These are phyloP conservation scores for Auricularia cornea DNA, from an alignment of 768 basidiomycete species.

Conservation along the genomic window DNA sequence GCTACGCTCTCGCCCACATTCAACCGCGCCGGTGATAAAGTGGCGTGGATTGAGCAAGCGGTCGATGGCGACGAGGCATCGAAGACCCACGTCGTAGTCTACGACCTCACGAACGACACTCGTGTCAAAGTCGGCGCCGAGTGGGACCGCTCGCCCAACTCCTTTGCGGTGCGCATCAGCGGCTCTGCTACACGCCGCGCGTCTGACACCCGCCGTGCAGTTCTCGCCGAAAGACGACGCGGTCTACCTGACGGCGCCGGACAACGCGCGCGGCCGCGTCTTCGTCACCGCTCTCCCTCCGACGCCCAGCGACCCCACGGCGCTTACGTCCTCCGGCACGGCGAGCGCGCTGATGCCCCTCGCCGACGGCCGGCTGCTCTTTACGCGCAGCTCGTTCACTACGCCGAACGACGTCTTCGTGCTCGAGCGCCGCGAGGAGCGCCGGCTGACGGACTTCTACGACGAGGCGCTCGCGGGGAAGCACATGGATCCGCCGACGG, in stretches of 20 bases:
- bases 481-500: slow-evolving; percentile 43
- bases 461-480: slow-evolving; percentile 47
- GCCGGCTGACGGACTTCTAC: slow-evolving; percentile 60
- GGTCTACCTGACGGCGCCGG: slow-evolving; percentile 68
- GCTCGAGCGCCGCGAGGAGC: slow-evolving; percentile 30
- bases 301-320: slow-evolving; percentile 45
- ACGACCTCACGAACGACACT: slow-evolving; percentile 57
- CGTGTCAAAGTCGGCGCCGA: slow-evolving; percentile 65
- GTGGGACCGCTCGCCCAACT: slow-evolving; percentile 78
- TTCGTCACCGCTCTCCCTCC: slow-evolving; percentile 33
- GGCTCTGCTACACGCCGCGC: slow-evolving; percentile 1
- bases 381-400: slow-evolving; percentile 65
- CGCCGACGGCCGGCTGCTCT: slow-evolving; percentile 51
- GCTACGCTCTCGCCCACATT: slow-evolving; percentile 71
- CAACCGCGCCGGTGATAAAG: slow-evolving; percentile 54
- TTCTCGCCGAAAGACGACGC: slow-evolving; percentile 65
- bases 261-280: slow-evolving; percentile 68
- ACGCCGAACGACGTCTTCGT: slow-evolving; percentile 75
- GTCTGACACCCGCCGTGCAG: slow-evolving; percentile 25
- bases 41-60: slow-evolving; percentile 82
- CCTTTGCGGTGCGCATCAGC: slow-evolving; percentile 42
- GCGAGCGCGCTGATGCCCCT: slow-evolving; percentile 58
- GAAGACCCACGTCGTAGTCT: slow-evolving; percentile 56
- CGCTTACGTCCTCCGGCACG: slow-evolving; percentile 49
- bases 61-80: slow-evolving; percentile 82